phyloP scores from a whole-genome alignment of 352 stramenopile genomes.

The Phytopythium mirpurense region DNA sequence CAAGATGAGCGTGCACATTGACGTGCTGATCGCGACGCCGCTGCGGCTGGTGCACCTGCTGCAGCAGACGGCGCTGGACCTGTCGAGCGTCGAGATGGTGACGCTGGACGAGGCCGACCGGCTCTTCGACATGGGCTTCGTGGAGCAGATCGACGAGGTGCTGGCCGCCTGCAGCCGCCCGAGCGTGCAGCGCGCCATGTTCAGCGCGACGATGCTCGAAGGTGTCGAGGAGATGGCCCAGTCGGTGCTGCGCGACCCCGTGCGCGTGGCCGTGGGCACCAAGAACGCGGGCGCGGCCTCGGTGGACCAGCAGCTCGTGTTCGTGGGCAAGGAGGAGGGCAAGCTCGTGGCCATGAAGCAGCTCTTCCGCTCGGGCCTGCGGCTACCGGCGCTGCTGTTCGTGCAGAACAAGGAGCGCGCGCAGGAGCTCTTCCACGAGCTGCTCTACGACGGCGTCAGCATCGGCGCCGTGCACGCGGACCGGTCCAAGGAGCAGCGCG shows the following conservation, averaged over 20 bases:
- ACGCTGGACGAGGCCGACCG: slow-evolving; percentile 99
- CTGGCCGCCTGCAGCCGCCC: slow-evolving; percentile 87
- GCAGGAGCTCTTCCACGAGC: slow-evolving; percentile 96
- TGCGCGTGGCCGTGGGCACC: slow-evolving; percentile 93
- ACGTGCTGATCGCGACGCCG: slow-evolving; percentile 96
- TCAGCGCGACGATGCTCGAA: slow-evolving; percentile 97
- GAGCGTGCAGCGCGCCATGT: slow-evolving; percentile 92
- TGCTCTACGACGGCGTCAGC: slow-evolving; percentile 97
- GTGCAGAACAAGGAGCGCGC: slow-evolving; percentile 98
- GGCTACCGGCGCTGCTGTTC: slow-evolving; percentile 97
- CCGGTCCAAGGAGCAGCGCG: slow-evolving; percentile 90
- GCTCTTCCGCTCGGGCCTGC: slow-evolving; percentile 87
- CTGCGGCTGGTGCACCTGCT: slow-evolving; percentile 92
- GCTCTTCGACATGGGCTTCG: slow-evolving; percentile 96
- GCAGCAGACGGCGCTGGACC: slow-evolving; percentile 78
- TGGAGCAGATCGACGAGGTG: slow-evolving; percentile 97
- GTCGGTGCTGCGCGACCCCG: slow-evolving; percentile 94
- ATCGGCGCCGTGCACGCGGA: slow-evolving; percentile 98
- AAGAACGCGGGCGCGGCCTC: slow-evolving; percentile 86
- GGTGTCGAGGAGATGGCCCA: slow-evolving; percentile 94
- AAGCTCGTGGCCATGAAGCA: slow-evolving; percentile 97
- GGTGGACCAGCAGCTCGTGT: slow-evolving; percentile 95
- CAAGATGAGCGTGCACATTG: slow-evolving; percentile 79
- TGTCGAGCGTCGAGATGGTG: slow-evolving; percentile 89
- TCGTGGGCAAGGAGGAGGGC: slow-evolving; percentile 98